Conservation (phyloP, 139 green algal genomes). For the Diplosphaera chodatii region DNA sequence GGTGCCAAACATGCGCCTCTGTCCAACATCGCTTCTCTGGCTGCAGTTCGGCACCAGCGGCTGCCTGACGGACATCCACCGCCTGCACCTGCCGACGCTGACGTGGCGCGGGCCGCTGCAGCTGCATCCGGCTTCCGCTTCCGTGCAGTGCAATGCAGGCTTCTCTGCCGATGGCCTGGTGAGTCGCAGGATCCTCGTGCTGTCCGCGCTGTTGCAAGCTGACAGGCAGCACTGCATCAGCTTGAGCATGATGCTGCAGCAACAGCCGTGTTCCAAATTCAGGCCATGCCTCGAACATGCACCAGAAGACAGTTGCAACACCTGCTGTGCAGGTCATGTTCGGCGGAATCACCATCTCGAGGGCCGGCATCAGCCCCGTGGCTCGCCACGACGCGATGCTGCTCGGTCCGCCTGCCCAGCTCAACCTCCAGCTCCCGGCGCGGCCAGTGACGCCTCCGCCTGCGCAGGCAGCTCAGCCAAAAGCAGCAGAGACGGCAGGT, state of each 20-base stretch:
- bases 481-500: too few species aligned
- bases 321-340: conserved; percentile 12
- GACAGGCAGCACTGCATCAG: too few species aligned
- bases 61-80: conserved; percentile 20
- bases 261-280: too few species aligned
- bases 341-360: conserved; percentile 17
- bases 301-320: too few species aligned
- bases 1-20: too few species aligned
- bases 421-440: too few species aligned
- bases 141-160: conserved; percentile 17
- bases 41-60: conserved; percentile 6
- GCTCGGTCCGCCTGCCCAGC: conserved; percentile 4
- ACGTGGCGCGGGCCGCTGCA: conserved; percentile 4
- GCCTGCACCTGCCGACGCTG: conserved; percentile 22
- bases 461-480: too few species aligned
- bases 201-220: not conserved
- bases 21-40: too few species aligned
- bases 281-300: too few species aligned
- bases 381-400: conserved; percentile 18
- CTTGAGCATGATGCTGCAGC: too few species aligned
- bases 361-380: conserved; percentile 21
- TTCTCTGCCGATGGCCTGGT: conserved; percentile 10
- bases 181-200: too few species aligned
- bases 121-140: conserved; percentile 1
- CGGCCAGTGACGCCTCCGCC: too few species aligned